Conservation (phyloP, 306 rosid species). For the Psophocarpus tetragonolobus region DNA sequence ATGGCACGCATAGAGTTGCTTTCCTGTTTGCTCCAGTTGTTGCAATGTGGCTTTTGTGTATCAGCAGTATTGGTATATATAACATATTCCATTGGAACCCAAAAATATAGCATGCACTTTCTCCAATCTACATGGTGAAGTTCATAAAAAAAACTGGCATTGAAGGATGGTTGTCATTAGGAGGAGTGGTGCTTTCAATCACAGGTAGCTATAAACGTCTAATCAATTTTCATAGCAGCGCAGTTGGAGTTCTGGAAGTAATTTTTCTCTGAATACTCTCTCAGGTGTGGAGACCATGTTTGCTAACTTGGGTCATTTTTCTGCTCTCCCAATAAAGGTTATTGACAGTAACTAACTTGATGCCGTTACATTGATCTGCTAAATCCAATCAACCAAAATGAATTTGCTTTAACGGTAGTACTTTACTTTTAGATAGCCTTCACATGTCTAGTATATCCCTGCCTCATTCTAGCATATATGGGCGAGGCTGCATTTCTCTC, state of each 20-base stretch:
- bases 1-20: constrained; percentile 73
- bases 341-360: neutral
- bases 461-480: constrained; percentile 68
- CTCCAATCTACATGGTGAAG: constrained; percentile 65
- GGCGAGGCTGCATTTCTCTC: constrained; percentile 89
- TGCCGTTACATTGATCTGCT: neutral
- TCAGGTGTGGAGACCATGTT: constrained; percentile 89
- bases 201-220: constrained; percentile 50
- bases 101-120: constrained; percentile 52
- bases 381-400: neutral
- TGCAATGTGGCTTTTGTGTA: constrained; percentile 65
- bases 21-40: constrained; percentile 80
- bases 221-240: constrained; percentile 26
- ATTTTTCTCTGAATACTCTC: constrained; percentile 33
- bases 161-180: constrained; percentile 71
- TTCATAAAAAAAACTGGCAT: constrained; percentile 54
- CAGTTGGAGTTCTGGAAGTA: constrained; percentile 26
- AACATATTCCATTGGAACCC: constrained; percentile 73
- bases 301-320: constrained; percentile 73
- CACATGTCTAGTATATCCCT: constrained; percentile 68
- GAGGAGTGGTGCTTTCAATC: constrained; percentile 70
- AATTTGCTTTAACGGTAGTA: constrained; percentile 1
- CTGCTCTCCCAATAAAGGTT: constrained; percentile 73
- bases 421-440: constrained; percentile 65
- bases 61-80: constrained; percentile 62